Evolutionary conservation across 1,139 yeast species (phyloP).

Genomic region (Zygoascus sp.): DNA sequence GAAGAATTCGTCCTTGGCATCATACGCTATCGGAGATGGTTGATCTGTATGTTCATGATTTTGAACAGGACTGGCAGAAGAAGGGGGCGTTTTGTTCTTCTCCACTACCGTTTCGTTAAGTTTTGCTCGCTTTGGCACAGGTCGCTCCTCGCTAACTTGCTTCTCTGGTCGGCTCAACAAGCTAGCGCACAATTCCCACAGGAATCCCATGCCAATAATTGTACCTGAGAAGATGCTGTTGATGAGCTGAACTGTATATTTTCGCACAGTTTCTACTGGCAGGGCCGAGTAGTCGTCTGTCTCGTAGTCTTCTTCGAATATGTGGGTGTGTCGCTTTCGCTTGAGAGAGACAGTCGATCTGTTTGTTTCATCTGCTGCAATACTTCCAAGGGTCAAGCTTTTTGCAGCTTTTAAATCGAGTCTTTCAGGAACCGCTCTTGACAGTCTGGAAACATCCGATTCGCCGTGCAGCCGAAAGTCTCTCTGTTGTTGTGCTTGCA

Average conservation of each 20-base stretch:
- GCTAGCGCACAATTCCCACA: not conserved
- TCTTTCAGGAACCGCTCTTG: not conserved
- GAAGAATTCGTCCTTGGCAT: not conserved
- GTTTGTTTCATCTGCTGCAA: not conserved
- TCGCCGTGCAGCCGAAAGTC: not conserved
- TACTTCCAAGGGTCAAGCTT: not conserved
- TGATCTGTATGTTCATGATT: not conserved
- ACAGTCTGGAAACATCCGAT: not conserved
- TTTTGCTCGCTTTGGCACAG: not conserved
- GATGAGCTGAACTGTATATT: not conserved
- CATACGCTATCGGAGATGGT: not conserved
- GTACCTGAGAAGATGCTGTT: not conserved
- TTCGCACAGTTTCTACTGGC: not conserved
- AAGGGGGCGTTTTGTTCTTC: not conserved
- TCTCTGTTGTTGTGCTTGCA: constrained; percentile 1
- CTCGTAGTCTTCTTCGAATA: constrained; percentile 2
- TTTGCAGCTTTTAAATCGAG: not conserved
- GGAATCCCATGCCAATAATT: not conserved
- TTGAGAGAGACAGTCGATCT: not conserved
- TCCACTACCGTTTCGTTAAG: not conserved
- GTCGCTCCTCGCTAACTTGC: not conserved
- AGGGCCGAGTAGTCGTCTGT: not conserved
- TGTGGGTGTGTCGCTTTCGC: not conserved
- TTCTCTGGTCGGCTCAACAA: not conserved
- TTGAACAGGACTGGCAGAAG: not conserved